These are phyloP conservation scores for Magnaporthiopsis rhizophila DNA, from an alignment of 2,329 filamentous ascomycete species.

Conservation along the genomic window DNA sequence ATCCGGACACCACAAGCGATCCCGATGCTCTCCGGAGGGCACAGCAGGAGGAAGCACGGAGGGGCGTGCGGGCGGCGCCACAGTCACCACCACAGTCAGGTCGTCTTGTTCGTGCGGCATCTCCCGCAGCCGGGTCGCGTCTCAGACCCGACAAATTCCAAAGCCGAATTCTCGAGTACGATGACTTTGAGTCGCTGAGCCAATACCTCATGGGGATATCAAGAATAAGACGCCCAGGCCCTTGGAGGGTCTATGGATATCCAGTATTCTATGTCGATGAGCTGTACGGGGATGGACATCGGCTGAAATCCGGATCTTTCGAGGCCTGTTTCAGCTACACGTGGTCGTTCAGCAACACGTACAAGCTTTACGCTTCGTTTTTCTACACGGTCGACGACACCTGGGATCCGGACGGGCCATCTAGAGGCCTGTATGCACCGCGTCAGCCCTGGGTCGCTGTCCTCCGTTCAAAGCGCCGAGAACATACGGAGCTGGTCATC, in stretches of 20 bases:
- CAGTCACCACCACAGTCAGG: not conserved
- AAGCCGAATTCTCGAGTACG: not conserved
- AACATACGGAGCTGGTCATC: conserved; percentile 40
- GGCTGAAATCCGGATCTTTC: conserved; percentile 20
- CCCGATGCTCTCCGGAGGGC: conserved; percentile 23
- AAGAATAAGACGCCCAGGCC: not conserved
- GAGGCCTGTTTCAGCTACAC: conserved; percentile 26
- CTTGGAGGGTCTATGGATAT: conserved; percentile 20
- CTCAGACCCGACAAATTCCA: not conserved
- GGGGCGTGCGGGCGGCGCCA: no score
- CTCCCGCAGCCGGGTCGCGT: not conserved
- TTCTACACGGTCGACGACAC: conserved; percentile 40
- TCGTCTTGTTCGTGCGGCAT: not conserved
- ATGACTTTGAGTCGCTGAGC: not conserved
- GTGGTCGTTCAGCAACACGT: conserved; percentile 15
- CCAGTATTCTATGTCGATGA: conserved; percentile 35
- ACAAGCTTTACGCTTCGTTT: conserved; percentile 34
- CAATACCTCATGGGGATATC: not conserved
- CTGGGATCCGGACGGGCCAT: conserved; percentile 23
- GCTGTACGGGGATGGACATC: conserved; percentile 26
- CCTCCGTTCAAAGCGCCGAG: conserved; percentile 32
- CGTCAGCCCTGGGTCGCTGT: conserved; percentile 45
- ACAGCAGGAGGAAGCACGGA: not conserved
- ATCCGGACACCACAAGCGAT: conserved; percentile 24
- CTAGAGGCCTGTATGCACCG: conserved; percentile 13